Conservation (phyloP, 225 moss, liverwort and hornwort species). For the Pseudoscleropodium purum region DNA sequence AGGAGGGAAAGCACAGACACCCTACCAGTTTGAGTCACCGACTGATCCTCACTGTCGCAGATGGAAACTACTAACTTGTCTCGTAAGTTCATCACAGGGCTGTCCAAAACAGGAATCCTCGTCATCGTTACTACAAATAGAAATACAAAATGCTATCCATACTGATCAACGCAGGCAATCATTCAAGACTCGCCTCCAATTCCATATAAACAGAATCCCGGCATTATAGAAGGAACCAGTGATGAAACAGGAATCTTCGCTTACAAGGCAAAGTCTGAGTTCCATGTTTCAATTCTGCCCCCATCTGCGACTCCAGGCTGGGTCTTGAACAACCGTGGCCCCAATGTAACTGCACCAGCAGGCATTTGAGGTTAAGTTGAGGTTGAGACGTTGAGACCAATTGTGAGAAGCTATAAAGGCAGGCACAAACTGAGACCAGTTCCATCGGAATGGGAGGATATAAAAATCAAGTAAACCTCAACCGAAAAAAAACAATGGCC, state of each 20-base stretch:
- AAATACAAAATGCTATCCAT: neutral
- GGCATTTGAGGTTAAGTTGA: neutral
- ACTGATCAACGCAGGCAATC: neutral
- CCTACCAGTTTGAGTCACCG: constrained; percentile 52
- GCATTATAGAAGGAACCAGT: neutral
- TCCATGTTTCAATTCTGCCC: constrained; percentile 48
- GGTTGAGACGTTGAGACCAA: neutral
- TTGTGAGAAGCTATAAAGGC: neutral
- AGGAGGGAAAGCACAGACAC: neutral
- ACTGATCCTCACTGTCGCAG: constrained; percentile 49
- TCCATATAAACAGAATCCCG: neutral
- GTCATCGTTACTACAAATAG: neutral
- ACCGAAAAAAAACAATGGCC: neutral
- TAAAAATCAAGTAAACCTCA: neutral
- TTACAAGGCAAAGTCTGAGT: constrained; percentile 55
- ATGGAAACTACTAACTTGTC: constrained; percentile 63
- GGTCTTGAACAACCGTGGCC: constrained; percentile 49
- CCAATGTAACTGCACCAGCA: constrained; percentile 50
- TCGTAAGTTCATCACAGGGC: constrained; percentile 60
- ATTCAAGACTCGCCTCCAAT: neutral
- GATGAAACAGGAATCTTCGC: neutral
- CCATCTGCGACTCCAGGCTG: constrained; percentile 29
- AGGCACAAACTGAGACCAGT: neutral
- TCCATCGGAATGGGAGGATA: neutral
- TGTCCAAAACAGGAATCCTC: constrained; percentile 9